phyloP scores from a whole-genome alignment of 306 rosid species.

The Quercus parvula region DNA sequence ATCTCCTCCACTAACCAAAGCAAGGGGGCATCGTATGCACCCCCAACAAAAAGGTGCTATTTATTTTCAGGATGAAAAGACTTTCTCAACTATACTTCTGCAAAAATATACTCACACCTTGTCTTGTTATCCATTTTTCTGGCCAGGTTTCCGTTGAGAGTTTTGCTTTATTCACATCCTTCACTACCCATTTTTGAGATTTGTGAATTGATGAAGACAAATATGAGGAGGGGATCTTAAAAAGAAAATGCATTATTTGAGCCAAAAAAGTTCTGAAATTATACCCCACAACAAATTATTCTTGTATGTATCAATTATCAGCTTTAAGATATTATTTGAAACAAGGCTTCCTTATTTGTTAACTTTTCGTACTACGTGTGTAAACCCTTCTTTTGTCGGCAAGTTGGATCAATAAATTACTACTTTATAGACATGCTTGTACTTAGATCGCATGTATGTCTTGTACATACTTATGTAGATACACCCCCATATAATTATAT shows the following conservation, averaged over 20 bases:
- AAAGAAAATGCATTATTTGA: slow-evolving; percentile 35
- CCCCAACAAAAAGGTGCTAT: slow-evolving; percentile 44
- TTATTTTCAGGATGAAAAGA: slow-evolving; percentile 39
- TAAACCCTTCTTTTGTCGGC: background rate
- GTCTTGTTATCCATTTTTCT: background rate
- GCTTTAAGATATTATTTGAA: slow-evolving; percentile 26
- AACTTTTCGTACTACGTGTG: slow-evolving; percentile 10
- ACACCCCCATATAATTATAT: background rate
- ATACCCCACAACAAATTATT: slow-evolving; percentile 32
- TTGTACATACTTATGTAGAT: background rate
- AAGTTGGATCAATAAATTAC: background rate
- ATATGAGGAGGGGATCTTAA: slow-evolving; percentile 25
- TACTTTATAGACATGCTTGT: background rate
- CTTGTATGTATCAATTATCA: slow-evolving; percentile 30
- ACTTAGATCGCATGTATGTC: background rate
- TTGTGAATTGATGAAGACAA: slow-evolving; percentile 4
- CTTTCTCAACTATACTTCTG: slow-evolving; percentile 19
- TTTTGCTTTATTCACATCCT: background rate
- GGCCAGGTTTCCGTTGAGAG: background rate
- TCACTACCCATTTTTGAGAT: slow-evolving; percentile 1
- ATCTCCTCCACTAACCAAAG: slow-evolving; percentile 57
- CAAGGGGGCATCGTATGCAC: slow-evolving; percentile 48
- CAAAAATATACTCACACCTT: slow-evolving; percentile 3
- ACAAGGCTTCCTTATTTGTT: slow-evolving; percentile 31
- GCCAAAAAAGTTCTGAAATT: slow-evolving; percentile 34